phyloP scores from a whole-genome alignment of 768 basidiomycete species.

The Amanita phalloides region DNA sequence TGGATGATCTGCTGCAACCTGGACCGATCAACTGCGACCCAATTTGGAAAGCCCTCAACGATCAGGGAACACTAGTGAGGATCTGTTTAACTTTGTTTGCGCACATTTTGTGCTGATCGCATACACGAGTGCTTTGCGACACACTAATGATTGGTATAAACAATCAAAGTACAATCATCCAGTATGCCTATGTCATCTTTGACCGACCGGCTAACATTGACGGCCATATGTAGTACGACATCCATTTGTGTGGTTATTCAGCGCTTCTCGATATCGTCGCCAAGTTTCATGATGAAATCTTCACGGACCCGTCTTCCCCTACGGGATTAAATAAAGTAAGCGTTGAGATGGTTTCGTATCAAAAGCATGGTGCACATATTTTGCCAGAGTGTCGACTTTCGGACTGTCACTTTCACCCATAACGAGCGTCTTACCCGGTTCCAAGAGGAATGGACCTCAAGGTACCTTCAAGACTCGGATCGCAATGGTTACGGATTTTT shows the following conservation, averaged over 20 bases:
- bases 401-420: conserved; percentile 46
- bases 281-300: conserved; percentile 68
- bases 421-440: conserved; percentile 48
- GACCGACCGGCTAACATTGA: neutral
- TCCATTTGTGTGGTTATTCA: conserved; percentile 69
- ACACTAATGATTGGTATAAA: conserved; percentile 68
- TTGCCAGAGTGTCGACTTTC: conserved; percentile 54
- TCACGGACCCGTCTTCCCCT: conserved; percentile 56
- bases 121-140: conserved; percentile 46
- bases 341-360: neutral
- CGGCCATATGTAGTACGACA: conserved; percentile 45
- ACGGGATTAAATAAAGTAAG: conserved; percentile 61
- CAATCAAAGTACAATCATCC: conserved; percentile 50
- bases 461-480: conserved; percentile 53
- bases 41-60: conserved; percentile 84
- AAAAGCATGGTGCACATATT: conserved; percentile 2
- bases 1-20: conserved; percentile 91
- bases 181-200: conserved; percentile 22
- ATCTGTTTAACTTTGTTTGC: neutral
- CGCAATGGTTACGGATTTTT: conserved; percentile 30
- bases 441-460: conserved; percentile 54
- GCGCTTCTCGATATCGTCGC: conserved; percentile 59
- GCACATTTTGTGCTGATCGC: neutral
- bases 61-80: conserved; percentile 76
- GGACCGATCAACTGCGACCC: conserved; percentile 79